Base-by-base conservation (phyloP, 2,329 filamentous ascomycete genomes). In the Stemphylium vesicarium region DNA sequence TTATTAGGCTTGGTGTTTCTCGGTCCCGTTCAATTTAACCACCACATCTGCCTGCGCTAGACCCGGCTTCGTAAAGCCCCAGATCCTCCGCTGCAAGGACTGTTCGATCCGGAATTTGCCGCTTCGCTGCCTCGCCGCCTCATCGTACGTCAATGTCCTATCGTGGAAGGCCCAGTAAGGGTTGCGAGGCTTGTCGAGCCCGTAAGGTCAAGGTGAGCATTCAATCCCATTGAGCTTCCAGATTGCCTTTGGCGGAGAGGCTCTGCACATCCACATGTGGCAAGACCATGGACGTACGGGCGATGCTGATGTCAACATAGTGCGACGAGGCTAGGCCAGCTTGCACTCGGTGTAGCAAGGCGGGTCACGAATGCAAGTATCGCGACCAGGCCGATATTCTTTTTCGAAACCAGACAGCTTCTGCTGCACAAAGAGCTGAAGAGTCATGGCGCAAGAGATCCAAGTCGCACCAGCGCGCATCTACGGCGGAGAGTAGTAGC, bases 121-220 rank as follows among this genome's bases (percentile, higher is more conserved):
- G 51, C 41, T 9, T 40, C 36, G 42, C 38, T 36, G 24, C 38
- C 24, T 37, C 37, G 29, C 29, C 40, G 46, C 36, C 29, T 20
- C 36, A 26, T 24, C 16, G 18, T 32, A 31, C 24, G 26, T 41
- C 52, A 55, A 74, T 73, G 70, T 70, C 69, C 24, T 74, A 74
- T 50, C 69, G 70, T 31, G 71, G 72, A 47, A 59, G 70, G 18
- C 72, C 71, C 11, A 75, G 72, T 56, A 75, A 73, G 64, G 71
- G 72, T 24, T 75, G 71, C 39, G 66, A 73, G 51, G 58, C 65
- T 33, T 75, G 72, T 56, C 62, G 72, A 54, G 57, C 67, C 48
- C 65, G 70, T 16, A 75, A 73, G 55, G 65, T 74, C 42, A 75
- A 74, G 59, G 72, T 74, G 49, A 46, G 64, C 32, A 37, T 32